phyloP scores from a whole-genome alignment of 306 rosid species.

The Citrullus amarus region DNA sequence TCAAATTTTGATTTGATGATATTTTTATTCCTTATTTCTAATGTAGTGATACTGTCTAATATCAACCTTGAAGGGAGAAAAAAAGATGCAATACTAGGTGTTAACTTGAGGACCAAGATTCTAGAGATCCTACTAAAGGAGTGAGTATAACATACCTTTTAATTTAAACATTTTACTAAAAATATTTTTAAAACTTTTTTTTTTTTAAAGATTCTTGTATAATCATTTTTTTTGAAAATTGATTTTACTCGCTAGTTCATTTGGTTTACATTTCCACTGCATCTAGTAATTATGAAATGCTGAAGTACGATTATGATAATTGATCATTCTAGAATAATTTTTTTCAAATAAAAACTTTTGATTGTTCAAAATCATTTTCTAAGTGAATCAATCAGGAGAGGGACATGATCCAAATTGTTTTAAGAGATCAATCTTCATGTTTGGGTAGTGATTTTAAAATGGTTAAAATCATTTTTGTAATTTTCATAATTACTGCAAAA shows the following conservation, averaged over 20 bases:
- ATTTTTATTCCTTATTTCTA: not conserved
- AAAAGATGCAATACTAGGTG: not conserved
- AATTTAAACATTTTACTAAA: no score
- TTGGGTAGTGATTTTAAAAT: no score
- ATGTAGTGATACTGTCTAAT: not conserved
- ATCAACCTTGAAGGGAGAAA: not conserved
- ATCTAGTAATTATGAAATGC: not conserved
- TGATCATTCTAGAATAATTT: no score
- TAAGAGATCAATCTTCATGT: no score
- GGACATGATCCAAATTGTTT: no score
- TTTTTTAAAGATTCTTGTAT: no score
- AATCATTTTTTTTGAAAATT: not conserved
- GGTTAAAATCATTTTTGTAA: no score
- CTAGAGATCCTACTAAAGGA: not conserved
- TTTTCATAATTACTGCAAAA: no score
- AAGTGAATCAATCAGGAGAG: no score
- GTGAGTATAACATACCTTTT: not conserved
- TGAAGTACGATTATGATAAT: not conserved
- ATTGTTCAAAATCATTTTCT: not conserved
- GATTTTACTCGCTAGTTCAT: not conserved
- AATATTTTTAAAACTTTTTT: no score
- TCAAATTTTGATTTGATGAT: not conserved
- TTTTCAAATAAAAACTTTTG: no score
- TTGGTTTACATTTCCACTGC: not conserved
- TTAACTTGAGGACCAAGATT: not conserved